Conservation (phyloP, 208 protist species). For the Plasmodiophora brassicae region DNA sequence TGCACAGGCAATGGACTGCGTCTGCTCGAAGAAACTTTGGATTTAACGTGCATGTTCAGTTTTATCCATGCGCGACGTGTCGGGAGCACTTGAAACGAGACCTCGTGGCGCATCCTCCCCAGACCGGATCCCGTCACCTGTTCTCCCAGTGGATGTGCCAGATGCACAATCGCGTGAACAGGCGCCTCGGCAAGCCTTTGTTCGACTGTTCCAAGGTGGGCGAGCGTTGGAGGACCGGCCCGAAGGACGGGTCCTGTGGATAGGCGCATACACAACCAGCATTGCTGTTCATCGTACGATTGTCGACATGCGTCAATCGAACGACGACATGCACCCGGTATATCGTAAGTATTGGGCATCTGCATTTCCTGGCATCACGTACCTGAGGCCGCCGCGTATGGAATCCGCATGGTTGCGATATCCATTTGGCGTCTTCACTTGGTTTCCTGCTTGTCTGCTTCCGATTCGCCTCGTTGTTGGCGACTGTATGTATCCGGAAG, state of each 20-base stretch:
- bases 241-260: not conserved
- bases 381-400: too few relatives aligned
- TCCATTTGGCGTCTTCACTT: too few relatives aligned
- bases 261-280: too few relatives aligned
- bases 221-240: conserved; percentile 32
- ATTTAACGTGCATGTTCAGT: not conserved
- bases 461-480: too few relatives aligned
- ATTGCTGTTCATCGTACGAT: too few relatives aligned
- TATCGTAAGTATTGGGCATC: too few relatives aligned
- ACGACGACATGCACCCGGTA: too few relatives aligned
- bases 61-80: conserved; percentile 51
- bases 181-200: conserved; percentile 50
- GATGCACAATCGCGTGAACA: conserved; percentile 51
- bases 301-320: too few relatives aligned
- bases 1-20: not conserved
- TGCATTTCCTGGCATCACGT: too few relatives aligned
- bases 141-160: conserved; percentile 51
- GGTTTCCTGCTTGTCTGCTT: too few relatives aligned
- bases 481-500: too few relatives aligned
- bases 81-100: conserved; percentile 34
- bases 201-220: conserved; percentile 36
- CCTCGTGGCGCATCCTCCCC: conserved; percentile 30
- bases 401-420: too few relatives aligned
- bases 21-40: not conserved
- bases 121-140: conserved; percentile 19